Base-by-base conservation (phyloP, 2,329 filamentous ascomycete genomes). In the Colletotrichum acutatum region DNA sequence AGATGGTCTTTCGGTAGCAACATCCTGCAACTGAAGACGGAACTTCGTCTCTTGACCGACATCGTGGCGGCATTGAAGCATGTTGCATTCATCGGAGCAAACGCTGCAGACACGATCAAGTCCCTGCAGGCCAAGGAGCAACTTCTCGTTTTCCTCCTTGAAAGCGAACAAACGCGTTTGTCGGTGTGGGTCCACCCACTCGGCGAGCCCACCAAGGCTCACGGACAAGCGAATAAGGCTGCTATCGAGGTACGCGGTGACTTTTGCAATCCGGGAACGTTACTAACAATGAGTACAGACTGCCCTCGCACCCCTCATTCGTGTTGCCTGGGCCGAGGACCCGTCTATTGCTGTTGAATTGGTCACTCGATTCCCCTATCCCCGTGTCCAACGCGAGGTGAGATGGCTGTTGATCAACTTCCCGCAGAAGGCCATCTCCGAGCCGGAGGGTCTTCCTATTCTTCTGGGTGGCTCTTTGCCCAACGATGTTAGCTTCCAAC, bases 1-100 rank as follows among this genome's bases (percentile, higher is more conserved):
- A 90, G 91, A 76, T 99, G 97, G 96, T 97, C 97, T 0, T 98
- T 97, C 82, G 97, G 97, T 69, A 97, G 96, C 78, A 99, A 98
- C 80, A 90, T 94, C 61, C 85, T 99, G 19, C 97, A 99, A 80
- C 87, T 98, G 64, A 98, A 97, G 85, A 96, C 97, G 0, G 97
- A 99, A 83, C 90, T 95, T 42, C 93, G 93, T 76, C 86, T 98
- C 22, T 88, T 98, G 52, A 88, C 89, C 7, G 95, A 98, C 79
- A 91, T 98, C 46, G 86, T 92, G 61, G 81, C 84, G 12, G 89
- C 91, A 16, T 83, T 99, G 74, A 90, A 91, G 74, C 87, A 85
- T 3, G 88, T 95, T 12, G 86, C 89, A 1, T 86, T 86, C 72
- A 89, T 94, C 46, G 92, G 90, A 4, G 81, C 84, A 1, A 83